Evolutionary conservation across 2,329 filamentous ascomycete species (phyloP).

Genomic region (Stagonosporopsis chrysanthemi): DNA sequence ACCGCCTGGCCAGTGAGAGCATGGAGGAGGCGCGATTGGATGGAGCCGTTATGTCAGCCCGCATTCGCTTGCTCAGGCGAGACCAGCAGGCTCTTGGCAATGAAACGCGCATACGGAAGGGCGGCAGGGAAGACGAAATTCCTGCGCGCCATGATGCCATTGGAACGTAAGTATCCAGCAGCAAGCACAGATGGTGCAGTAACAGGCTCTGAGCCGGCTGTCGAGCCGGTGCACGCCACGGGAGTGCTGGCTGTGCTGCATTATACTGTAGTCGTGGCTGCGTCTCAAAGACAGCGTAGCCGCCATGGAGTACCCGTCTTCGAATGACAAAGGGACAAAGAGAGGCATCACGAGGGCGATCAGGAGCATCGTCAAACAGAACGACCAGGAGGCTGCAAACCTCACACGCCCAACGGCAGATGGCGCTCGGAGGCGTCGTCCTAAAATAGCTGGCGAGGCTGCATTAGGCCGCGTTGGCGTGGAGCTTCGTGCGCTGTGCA

Average conservation of each 20-base stretch:
- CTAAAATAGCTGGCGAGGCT: constrained; percentile 34
- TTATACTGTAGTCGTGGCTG: constrained; percentile 1
- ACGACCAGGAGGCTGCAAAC: constrained; percentile 16
- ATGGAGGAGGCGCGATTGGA: constrained; percentile 19
- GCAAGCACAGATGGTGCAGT: constrained; percentile 9
- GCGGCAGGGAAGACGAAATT: constrained; percentile 21
- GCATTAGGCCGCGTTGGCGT: constrained; percentile 13
- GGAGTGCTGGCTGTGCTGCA: neutral
- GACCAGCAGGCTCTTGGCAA: constrained; percentile 21
- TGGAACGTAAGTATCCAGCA: constrained; percentile 17
- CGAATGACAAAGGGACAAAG: constrained; percentile 13
- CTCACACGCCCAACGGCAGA: constrained; percentile 32
- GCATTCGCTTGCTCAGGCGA: constrained; percentile 10
- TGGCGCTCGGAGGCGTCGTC: constrained; percentile 27
- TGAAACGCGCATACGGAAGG: constrained; percentile 17
- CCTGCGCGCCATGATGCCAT: constrained; percentile 18
- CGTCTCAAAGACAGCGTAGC: constrained; percentile 7
- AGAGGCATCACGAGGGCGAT: constrained; percentile 12
- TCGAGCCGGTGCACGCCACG: constrained; percentile 1
- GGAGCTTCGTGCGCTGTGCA: constrained; percentile 11
- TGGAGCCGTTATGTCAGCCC: constrained; percentile 7
- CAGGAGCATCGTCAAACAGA: constrained; percentile 30
- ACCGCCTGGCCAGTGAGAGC: constrained; percentile 9
- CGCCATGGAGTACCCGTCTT: constrained; percentile 4
- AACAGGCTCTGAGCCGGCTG: constrained; percentile 3